Evolutionary conservation across 805 yeast species (phyloP).

Genomic region (Yamadazyma nakazawae): DNA sequence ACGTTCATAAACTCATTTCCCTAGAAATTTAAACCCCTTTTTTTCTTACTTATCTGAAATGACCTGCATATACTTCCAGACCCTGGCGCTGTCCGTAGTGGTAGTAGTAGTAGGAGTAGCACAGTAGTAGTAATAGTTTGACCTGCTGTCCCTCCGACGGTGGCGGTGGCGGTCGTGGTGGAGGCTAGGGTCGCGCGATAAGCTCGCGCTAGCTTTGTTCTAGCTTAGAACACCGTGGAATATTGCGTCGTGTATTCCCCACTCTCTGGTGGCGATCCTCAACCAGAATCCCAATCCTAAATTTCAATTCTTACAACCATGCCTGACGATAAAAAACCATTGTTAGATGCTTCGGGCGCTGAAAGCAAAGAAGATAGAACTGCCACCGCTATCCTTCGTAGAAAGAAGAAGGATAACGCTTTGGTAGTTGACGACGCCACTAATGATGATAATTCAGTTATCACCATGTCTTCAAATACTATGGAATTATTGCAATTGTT

Average conservation of each 20-base stretch:
- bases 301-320: not conserved
- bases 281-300: not conserved
- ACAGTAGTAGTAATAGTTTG: no score
- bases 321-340: conserved; percentile 26
- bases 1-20: no score
- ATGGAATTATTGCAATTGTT: conserved; percentile 93
- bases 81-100: no score
- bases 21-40: no score
- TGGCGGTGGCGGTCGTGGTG: no score
- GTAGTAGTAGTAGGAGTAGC: no score
- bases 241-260: not conserved
- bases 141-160: no score
- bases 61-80: no score
- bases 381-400: conserved; percentile 95
- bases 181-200: no score
- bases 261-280: conserved; percentile 9
- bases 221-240: not conserved
- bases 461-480: conserved; percentile 90
- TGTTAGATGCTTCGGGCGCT: conserved; percentile 62
- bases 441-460: conserved; percentile 95
- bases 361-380: conserved; percentile 61
- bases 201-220: no score
- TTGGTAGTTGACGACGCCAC: conserved; percentile 94
- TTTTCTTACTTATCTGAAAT: no score
- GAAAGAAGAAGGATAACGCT: conserved; percentile 97